A percentile compares a stretch with the other conserved stretches of the same genome.
These are phyloP conservation scores for Smittium culicis DNA, from an alignment of 371 early-diverging fungal species.

Conservation along the genomic window DNA sequence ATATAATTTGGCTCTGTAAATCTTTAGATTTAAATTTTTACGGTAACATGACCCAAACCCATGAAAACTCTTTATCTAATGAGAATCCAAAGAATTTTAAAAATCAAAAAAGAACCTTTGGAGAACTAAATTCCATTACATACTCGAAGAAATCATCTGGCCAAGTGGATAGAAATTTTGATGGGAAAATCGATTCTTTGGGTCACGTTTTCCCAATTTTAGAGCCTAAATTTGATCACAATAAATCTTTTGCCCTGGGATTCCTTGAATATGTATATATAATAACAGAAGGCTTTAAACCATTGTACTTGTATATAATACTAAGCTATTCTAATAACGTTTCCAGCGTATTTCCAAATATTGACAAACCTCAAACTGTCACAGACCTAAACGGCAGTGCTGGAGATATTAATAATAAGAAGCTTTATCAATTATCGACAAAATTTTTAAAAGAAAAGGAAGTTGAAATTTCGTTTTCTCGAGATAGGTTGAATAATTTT, in stretches of 20 bases:
- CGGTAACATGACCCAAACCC: neutral
- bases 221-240: neutral
- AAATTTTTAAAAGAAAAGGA: neutral
- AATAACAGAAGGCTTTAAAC: conserved; percentile 7
- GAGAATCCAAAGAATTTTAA: neutral
- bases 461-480: neutral
- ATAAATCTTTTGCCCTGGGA: neutral
- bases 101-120: neutral
- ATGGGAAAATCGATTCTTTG: neutral
- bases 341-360: neutral
- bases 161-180: neutral
- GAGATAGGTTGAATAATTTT: neutral
- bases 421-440: neutral
- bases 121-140: neutral
- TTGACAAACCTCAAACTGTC: neutral
- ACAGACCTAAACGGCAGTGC: neutral
- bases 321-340: neutral
- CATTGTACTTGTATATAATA: neutral
- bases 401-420: neutral
- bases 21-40: neutral
- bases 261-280: conserved; percentile 5
- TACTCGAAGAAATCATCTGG: neutral
- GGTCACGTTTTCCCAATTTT: neutral
- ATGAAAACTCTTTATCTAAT: neutral
- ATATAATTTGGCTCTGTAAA: neutral